Conservation (phyloP, 176 grass and related monocot species). For the Metroxylon sagu region DNA sequence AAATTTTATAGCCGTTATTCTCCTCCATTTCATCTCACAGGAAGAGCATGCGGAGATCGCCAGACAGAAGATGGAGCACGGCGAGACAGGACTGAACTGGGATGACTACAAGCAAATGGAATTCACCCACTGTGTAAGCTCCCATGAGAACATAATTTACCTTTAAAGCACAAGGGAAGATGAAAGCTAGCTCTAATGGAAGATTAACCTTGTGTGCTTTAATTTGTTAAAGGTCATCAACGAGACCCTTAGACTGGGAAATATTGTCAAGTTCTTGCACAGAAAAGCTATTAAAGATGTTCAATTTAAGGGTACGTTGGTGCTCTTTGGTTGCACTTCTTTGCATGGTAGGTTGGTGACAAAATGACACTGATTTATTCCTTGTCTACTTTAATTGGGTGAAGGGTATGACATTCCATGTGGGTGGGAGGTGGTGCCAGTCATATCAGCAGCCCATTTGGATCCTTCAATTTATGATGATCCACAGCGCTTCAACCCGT, state of each 20-base stretch:
- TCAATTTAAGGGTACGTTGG: conserved; percentile 23
- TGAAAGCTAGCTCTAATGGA: too few relatives aligned
- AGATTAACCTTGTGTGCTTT: too few relatives aligned
- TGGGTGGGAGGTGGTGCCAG: conserved; percentile 30
- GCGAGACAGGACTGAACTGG: conserved; percentile 25
- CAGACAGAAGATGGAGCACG: conserved; percentile 7
- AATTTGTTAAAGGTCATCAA: conserved; percentile 22
- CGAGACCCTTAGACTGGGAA: conserved; percentile 32
- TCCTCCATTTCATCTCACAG: conserved; percentile 4
- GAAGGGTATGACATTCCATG: conserved; percentile 36
- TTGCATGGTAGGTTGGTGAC: too few relatives aligned
- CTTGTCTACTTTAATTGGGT: not conserved
- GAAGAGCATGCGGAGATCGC: conserved; percentile 25
- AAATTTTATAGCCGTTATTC: too few relatives aligned
- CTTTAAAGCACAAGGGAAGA: too few relatives aligned
- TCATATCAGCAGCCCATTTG: conserved; percentile 27
- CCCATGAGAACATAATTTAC: not conserved
- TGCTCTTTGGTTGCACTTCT: too few relatives aligned
- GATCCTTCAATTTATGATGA: conserved; percentile 26
- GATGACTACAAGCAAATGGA: conserved; percentile 42
- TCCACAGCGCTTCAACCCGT: conserved; percentile 26
- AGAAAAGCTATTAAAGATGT: conserved; percentile 27
- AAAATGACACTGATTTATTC: too few relatives aligned
- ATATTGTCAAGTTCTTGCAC: conserved; percentile 37
- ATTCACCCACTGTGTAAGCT: conserved; percentile 27